phyloP scores from a whole-genome alignment of 1,139 yeast genomes.

The Saccharomyces hybrid region DNA sequence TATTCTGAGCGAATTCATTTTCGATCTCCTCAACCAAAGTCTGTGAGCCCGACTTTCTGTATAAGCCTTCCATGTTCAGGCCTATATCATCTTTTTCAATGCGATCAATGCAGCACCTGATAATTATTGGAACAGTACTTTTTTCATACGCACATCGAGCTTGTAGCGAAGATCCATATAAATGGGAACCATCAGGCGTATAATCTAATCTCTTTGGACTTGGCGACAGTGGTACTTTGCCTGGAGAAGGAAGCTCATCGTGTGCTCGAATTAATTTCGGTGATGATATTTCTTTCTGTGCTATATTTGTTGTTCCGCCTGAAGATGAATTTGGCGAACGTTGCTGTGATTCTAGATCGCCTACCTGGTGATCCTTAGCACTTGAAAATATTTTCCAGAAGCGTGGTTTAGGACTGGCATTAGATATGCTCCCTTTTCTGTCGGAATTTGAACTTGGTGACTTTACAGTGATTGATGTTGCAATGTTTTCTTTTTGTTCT shows the following conservation, averaged over 20 bases:
- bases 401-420: slow-evolving; percentile 17
- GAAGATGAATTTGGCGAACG: slow-evolving; percentile 2
- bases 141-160: slow-evolving; percentile 51
- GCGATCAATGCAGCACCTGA: slow-evolving; percentile 65
- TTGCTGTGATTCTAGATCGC: neutral
- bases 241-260: neutral
- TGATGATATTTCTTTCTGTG: neutral
- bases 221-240: slow-evolving; percentile 7
- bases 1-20: slow-evolving; percentile 24
- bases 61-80: slow-evolving; percentile 67
- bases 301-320: neutral
- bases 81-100: slow-evolving; percentile 63
- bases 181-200: slow-evolving; percentile 10
- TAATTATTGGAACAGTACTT: slow-evolving; percentile 56
- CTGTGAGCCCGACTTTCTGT: slow-evolving; percentile 84
- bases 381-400: slow-evolving; percentile 28
- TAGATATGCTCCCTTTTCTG: slow-evolving; percentile 9
- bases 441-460: slow-evolving; percentile 2
- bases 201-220: slow-evolving; percentile 2
- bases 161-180: slow-evolving; percentile 39
- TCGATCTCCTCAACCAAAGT: slow-evolving; percentile 36
- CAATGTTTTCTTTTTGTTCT: neutral
- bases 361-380: neutral
- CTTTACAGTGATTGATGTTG: neutral
- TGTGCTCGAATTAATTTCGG: neutral